Percentiles rank a stretch among this genome's conserved stretches.
Evolutionary conservation across 2,329 filamentous ascomycete species (phyloP).

Genomic region (Ascochyta lentis): DNA sequence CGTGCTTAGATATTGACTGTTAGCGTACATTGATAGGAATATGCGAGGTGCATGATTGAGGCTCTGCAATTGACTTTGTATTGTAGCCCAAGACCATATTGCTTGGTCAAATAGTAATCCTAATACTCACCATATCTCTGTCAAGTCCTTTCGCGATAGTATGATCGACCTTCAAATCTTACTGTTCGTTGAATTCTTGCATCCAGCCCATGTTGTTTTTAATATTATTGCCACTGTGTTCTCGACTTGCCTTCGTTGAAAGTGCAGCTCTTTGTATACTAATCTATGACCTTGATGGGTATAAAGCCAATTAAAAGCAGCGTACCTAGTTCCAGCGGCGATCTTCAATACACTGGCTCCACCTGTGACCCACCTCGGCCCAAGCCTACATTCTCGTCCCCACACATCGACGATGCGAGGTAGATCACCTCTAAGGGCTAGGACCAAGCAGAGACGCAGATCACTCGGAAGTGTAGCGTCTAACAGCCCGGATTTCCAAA

Average conservation of each 20-base stretch:
- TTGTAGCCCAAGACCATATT: background rate
- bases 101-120: background rate
- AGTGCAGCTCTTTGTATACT: background rate
- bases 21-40: background rate
- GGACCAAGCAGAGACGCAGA: no score
- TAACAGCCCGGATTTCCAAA: no score
- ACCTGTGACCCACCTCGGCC: background rate
- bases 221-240: no score
- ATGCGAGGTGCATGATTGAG: background rate
- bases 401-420: background rate
- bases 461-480: no score
- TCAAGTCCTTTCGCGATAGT: no score
- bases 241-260: no score
- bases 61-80: background rate
- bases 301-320: background rate
- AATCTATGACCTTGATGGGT: no score
- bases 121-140: background rate
- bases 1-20: conserved; percentile 1
- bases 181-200: no score
- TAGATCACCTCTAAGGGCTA: background rate
- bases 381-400: background rate
- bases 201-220: no score
- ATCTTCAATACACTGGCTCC: background rate
- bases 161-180: no score
- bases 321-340: background rate